Evolutionary conservation across 768 basidiomycete species (phyloP).

Genomic region (Mycena amicta): DNA sequence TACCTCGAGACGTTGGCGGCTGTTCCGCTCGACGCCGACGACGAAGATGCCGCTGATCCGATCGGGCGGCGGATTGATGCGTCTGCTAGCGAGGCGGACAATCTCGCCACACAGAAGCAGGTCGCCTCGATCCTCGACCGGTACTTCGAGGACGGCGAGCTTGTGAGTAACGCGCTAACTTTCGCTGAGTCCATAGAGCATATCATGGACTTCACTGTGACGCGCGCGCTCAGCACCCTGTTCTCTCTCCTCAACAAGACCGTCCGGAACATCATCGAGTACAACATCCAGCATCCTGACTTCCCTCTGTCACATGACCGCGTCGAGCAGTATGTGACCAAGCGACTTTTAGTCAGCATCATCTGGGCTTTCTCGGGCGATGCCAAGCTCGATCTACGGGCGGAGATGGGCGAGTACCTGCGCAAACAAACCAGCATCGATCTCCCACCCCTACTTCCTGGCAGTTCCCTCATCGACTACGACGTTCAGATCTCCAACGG

Average conservation of each 20-base stretch:
- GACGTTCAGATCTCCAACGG: slow-evolving; percentile 87
- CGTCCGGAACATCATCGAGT: slow-evolving; percentile 88
- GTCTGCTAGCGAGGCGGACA: slow-evolving; percentile 51
- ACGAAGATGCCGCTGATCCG: slow-evolving; percentile 72
- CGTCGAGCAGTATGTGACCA: slow-evolving; percentile 88
- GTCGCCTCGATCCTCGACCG: slow-evolving; percentile 75
- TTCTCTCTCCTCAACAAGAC: slow-evolving; percentile 98
- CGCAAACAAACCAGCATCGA: slow-evolving; percentile 87
- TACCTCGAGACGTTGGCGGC: slow-evolving; percentile 79
- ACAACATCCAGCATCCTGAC: slow-evolving; percentile 92
- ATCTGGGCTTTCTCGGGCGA: slow-evolving; percentile 99
- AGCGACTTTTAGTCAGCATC: slow-evolving; percentile 86
- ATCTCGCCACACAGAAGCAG: slow-evolving; percentile 75
- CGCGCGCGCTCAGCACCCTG: slow-evolving; percentile 90
- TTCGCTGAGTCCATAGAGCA: slow-evolving; percentile 89
- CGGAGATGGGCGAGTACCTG: slow-evolving; percentile 87
- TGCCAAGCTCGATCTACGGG: slow-evolving; percentile 86
- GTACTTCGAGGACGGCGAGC: slow-evolving; percentile 80
- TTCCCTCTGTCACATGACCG: slow-evolving; percentile 87
- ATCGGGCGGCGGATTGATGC: slow-evolving; percentile 62
- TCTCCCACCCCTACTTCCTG: slow-evolving; percentile 72
- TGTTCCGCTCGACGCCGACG: slow-evolving; percentile 83
- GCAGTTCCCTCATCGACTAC: slow-evolving; percentile 89
- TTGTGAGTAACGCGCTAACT: slow-evolving; percentile 76
- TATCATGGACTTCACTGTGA: slow-evolving; percentile 97